A percentile compares a stretch with the other conserved stretches of the same genome.
These are phyloP conservation scores for Verticillium alfalfae DNA, from an alignment of 2,329 filamentous ascomycete genomes.

Conservation along the genomic window DNA sequence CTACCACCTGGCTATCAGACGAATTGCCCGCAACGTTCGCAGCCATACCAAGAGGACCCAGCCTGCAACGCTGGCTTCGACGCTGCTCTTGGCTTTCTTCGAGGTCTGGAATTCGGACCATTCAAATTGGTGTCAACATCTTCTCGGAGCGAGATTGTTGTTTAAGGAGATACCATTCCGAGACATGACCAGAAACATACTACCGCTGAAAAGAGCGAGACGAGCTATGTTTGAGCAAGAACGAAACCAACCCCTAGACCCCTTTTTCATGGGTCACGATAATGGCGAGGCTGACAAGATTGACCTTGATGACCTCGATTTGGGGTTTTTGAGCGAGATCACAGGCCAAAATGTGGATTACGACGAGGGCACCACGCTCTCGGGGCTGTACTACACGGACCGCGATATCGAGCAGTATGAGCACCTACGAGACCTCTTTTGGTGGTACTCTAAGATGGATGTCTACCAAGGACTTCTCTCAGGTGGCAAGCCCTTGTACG, in stretches of 20 bases:
- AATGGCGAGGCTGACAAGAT: constrained; percentile 13
- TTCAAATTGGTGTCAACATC: constrained; percentile 89
- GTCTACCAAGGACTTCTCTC: constrained; percentile 86
- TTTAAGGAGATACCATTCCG: constrained; percentile 77
- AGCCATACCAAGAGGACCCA: constrained; percentile 64
- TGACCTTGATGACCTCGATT: constrained; percentile 33
- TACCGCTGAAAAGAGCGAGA: constrained; percentile 50
- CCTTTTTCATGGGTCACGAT: constrained; percentile 16
- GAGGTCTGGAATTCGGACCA: constrained; percentile 95
- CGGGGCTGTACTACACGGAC: constrained; percentile 32
- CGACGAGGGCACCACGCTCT: constrained; percentile 8
- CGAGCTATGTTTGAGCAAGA: constrained; percentile 29
- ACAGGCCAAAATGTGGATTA: constrained; percentile 29
- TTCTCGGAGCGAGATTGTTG: constrained; percentile 77
- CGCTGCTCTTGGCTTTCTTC: constrained; percentile 81
- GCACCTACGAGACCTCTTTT: constrained; percentile 79
- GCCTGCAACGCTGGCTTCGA: constrained; percentile 80
- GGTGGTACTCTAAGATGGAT: constrained; percentile 96
- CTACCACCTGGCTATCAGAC: constrained; percentile 78
- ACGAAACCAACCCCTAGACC: constrained; percentile 21
- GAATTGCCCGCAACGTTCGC: constrained; percentile 70
- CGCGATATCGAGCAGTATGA: constrained; percentile 76
- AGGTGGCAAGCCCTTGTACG: constrained; percentile 80
- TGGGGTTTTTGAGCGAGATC: constrained; percentile 32
- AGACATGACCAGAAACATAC: constrained; percentile 65